phyloP scores from a whole-genome alignment of 371 early-diverging fungal genomes.

The Mortierella sp. region DNA sequence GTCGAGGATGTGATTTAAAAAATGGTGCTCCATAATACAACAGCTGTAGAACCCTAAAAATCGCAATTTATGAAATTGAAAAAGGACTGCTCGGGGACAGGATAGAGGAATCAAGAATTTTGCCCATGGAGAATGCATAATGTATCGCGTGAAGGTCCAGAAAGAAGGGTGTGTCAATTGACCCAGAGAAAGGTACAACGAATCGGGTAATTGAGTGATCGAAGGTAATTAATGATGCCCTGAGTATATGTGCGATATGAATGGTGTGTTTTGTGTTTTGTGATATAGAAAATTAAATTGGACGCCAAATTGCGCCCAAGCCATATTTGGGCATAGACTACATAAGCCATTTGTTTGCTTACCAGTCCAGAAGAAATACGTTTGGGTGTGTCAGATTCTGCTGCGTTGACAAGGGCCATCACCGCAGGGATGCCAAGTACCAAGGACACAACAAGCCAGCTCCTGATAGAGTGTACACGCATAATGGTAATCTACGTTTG shows the following conservation, averaged over 20 bases:
- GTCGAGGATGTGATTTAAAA: too few species aligned
- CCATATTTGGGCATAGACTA: constrained; percentile 33
- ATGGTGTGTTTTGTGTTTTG: not conserved
- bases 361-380: constrained; percentile 15
- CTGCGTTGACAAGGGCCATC: constrained; percentile 23
- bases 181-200: not conserved
- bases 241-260: not conserved
- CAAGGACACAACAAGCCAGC: constrained; percentile 21
- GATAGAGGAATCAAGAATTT: too few species aligned
- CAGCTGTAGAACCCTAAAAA: too few species aligned
- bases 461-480: constrained; percentile 19
- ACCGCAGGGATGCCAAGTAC: constrained; percentile 32
- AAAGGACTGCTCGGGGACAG: too few species aligned
- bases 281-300: not conserved
- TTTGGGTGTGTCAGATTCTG: constrained; percentile 1
- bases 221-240: not conserved
- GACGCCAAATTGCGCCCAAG: constrained; percentile 15
- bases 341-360: not conserved
- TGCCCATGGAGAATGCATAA: too few species aligned
- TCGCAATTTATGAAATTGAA: too few species aligned
- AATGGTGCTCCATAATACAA: too few species aligned
- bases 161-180: not conserved
- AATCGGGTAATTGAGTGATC: not conserved
- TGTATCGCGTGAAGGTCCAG: not conserved
- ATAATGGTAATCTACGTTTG: constrained; percentile 3